Evolutionary conservation across 345 rosid genomes (phyloP).

Genomic region (Eucalyptus dawsonii): DNA sequence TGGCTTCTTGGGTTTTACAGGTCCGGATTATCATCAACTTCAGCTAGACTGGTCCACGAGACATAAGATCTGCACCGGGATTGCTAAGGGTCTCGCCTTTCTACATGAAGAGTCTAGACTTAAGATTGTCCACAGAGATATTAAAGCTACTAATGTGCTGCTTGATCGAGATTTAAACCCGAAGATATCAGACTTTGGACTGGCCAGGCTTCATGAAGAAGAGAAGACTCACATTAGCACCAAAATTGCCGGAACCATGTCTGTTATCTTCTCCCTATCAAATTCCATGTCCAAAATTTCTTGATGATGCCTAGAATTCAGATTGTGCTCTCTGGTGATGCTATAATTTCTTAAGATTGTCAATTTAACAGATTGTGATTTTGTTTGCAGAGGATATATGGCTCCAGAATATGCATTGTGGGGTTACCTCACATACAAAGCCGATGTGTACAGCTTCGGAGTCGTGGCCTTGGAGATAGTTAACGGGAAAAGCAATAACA

Average conservation of each 20-base stretch:
- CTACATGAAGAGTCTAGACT: constrained; percentile 48
- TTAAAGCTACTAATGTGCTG: constrained; percentile 45
- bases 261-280: not conserved
- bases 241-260: constrained; percentile 60
- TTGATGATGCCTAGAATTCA: not conserved
- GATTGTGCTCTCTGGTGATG: not conserved
- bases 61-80: constrained; percentile 34
- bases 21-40: not conserved
- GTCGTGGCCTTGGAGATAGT: no score
- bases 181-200: constrained; percentile 56
- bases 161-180: constrained; percentile 38
- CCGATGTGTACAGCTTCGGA: no score
- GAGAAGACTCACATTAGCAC: constrained; percentile 49
- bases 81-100: constrained; percentile 48
- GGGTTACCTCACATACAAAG: constrained; percentile 13
- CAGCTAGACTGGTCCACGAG: constrained; percentile 37
- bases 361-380: not conserved
- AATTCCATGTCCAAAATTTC: not conserved
- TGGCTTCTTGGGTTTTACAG: not conserved
- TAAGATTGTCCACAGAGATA: constrained; percentile 54
- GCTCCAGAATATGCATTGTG: constrained; percentile 34
- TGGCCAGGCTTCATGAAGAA: constrained; percentile 38
- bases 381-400: constrained; percentile 23
- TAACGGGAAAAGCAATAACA: no score
- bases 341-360: not conserved